Percentiles rank a stretch among this genome's conserved stretches.
Evolutionary conservation across 257 asterid genomes (phyloP).

Genomic region (Ilex asprella): DNA sequence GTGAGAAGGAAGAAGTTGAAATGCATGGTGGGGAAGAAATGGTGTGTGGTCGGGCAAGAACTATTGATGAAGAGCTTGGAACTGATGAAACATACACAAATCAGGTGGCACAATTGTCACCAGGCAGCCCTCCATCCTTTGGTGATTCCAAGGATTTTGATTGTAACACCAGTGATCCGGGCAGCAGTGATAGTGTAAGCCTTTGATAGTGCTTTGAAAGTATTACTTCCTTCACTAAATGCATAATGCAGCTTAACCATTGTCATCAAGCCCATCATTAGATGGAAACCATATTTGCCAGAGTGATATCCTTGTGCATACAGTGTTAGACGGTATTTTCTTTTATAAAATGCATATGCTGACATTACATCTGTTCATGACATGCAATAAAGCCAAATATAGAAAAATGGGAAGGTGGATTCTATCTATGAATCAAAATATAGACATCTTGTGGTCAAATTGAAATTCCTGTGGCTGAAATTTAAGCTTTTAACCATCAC

Average conservation of each 20-base stretch:
- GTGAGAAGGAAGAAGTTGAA: background rate
- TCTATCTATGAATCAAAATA: too few species aligned
- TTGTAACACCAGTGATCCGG: conserved; percentile 17
- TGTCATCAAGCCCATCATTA: background rate
- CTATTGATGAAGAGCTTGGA: conserved; percentile 1
- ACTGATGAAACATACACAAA: conserved; percentile 41
- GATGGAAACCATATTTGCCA: too few species aligned
- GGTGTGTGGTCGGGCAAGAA: background rate
- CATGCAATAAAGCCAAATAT: too few species aligned
- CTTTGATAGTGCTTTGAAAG: background rate
- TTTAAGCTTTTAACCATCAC: too few species aligned
- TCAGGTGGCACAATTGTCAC: conserved; percentile 41
- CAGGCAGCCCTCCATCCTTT: conserved; percentile 51
- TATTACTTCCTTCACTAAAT: background rate
- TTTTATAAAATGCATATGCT: too few species aligned
- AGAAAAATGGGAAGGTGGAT: too few species aligned
- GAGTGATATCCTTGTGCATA: too few species aligned
- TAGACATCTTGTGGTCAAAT: too few species aligned
- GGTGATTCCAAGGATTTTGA: conserved; percentile 23
- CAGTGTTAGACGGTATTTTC: too few species aligned
- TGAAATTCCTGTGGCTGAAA: too few species aligned
- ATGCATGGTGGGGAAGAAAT: background rate
- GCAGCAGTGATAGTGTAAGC: conserved; percentile 36
- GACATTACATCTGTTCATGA: too few species aligned
- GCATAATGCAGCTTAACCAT: background rate